Base-by-base conservation (phyloP, 805 yeast genomes). In the Candida suzukii region DNA sequence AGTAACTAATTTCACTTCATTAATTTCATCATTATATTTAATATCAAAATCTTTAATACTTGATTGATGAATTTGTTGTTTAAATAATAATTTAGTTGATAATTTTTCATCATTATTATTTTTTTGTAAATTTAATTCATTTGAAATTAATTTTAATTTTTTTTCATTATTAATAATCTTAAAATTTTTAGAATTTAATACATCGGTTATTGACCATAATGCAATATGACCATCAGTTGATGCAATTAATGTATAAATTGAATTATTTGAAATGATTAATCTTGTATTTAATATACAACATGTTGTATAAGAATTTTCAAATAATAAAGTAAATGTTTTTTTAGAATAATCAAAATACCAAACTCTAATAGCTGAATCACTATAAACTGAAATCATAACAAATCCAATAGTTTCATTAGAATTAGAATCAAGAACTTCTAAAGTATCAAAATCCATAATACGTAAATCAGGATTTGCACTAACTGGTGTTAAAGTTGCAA, bases 211-310 rank as follows among this genome's bases (percentile, higher is more conserved):
- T 33, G 77, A 68, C 77, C 86, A 91, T 1, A 80, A 52, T 0
- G 81, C 66, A 29, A 90, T 45, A 50, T 74, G 73, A 0, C 99
- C 99, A 61, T 91, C 96, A 0, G 98, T 88, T 2, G 96, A 76
- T 1, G 87, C 80, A 7, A 75, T 68, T 22, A 82, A 44, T 3
- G 85, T 45, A 41, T 60, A 67, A 0, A 66, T 35, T 8, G 48
- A 41, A 0, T 52, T 54, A 1, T 53, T 56, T 4, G 52, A 27
- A 1, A 50, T 41, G 1, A 79, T 36, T 26, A 87, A 60, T 19
- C 71, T 67, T 6, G 76, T 78, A 49, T 80, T 79, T 52, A 88
- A 68, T 17, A 91, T 61, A 61, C 98, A 93, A 52, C 93, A 83
- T 0, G 85, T 77, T 43, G 78, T 69, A 59, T 91, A 88, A 18